Conservation (phyloP, 2,329 filamentous ascomycete genomes). For the Aspergillus aculeatus region DNA sequence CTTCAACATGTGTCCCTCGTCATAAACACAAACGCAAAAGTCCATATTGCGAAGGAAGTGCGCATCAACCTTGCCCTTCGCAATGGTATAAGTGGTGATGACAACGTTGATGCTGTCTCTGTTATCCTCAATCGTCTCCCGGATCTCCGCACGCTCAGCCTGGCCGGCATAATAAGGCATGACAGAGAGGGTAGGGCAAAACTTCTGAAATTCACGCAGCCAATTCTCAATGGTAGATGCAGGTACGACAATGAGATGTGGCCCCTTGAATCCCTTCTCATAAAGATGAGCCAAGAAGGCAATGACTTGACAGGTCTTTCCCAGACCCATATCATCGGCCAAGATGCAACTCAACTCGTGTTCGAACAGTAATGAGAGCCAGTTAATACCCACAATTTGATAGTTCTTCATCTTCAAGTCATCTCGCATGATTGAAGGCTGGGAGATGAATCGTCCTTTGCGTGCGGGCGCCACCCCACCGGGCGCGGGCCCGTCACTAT, state of each 20-base stretch:
- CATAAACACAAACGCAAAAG: conserved; percentile 70
- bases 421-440: conserved; percentile 75
- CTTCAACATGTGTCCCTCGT: conserved; percentile 92
- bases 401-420: conserved; percentile 84
- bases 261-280: conserved; percentile 66
- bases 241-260: conserved; percentile 83
- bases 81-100: conserved; percentile 70
- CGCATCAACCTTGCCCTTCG: conserved; percentile 60
- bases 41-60: conserved; percentile 61
- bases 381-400: conserved; percentile 91
- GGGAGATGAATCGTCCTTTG: conserved; percentile 53
- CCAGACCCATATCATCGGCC: conserved; percentile 93
- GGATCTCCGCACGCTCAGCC: conserved; percentile 65
- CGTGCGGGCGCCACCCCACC: conserved; percentile 22
- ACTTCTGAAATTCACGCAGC: conserved; percentile 84
- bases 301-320: conserved; percentile 97
- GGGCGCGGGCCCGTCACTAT: conserved; percentile 43
- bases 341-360: conserved; percentile 83
- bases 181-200: conserved; percentile 74
- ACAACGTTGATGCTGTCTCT: conserved; percentile 66
- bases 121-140: conserved; percentile 64
- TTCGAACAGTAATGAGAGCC: conserved; percentile 81
- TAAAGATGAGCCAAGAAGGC: conserved; percentile 82
- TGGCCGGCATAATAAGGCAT: conserved; percentile 71
- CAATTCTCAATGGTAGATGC: conserved; percentile 95